Evolutionary conservation across 2,329 filamentous ascomycete species (phyloP), one percentile per base, ranked within the genome.

Genomic region (Aspergillus terreus): DNA sequence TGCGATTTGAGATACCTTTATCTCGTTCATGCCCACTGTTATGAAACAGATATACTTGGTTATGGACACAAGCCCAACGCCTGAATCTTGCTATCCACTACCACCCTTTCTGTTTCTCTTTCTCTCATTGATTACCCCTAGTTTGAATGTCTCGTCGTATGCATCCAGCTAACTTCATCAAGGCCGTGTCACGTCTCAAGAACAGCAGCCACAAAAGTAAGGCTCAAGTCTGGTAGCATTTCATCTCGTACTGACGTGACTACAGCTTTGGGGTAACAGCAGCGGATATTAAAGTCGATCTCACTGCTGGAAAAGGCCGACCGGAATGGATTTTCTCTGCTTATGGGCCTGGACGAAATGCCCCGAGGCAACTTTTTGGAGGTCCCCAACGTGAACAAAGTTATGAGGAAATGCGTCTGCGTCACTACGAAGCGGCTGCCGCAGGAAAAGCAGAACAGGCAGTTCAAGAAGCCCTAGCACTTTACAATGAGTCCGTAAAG

Each of bases 261-360:
- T 11, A 53, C 63, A 78, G 75, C 51, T 78, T 83, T 65, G 77
- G 71, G 42, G 70, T 91, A 38, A 81, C 73, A n/a, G 71, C 73
- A 40, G 81, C 82, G 0, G 73, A 72, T 2, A 86, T 95, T 60
- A 78, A 79, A 54, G 72, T 73, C 48, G 90, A 95, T 64, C 76
- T 95, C 43, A 82, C 78, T 0, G 56, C 60, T 19, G 70, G 70
- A 5, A 77, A 78, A 19, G 89, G 94, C 54, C 80, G 81, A 7
- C 92, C 92, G 15, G 74, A 82, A 77, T 97, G 92, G 88, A 86
- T 94, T 4, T 80, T 96, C 21, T 96, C 92, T 1, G 81, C 87
- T 19, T 97, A 96, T 69, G 89, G 85, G 0, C 91, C 92, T 0
- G 87, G 87, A 4, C 80, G 77, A 62, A 82, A 91, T 60, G 83